Percentiles rank a stretch among this genome's conserved stretches.
These are phyloP conservation scores for Pseudoturritis turrita DNA, from an alignment of 345 rosid species.

Conservation along the genomic window DNA sequence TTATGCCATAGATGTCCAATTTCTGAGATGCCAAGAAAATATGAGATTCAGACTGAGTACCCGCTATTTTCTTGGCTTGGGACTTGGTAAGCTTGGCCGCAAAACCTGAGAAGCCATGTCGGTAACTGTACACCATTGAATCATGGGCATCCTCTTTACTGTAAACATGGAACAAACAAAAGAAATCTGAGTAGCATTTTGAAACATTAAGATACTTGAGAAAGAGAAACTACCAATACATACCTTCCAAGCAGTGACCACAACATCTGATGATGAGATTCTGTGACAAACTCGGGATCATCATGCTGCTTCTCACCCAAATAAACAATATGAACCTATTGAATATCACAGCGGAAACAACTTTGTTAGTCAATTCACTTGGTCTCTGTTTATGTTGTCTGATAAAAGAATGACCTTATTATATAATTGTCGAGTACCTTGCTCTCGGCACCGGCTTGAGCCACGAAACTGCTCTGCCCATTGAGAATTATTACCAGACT, in stretches of 20 bases:
- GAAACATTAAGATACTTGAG: no score
- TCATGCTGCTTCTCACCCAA: slow-evolving; percentile 36
- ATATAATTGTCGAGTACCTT: not conserved
- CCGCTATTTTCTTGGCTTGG: slow-evolving; percentile 37
- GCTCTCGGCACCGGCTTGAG: not conserved
- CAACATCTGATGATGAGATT: slow-evolving; percentile 33
- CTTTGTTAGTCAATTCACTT: not conserved
- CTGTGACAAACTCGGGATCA: slow-evolving; percentile 29
- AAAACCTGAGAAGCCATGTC: slow-evolving; percentile 48
- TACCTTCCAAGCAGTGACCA: slow-evolving; percentile 34
- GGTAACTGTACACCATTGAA: slow-evolving; percentile 44
- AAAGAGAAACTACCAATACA: no score
- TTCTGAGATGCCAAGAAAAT: not conserved
- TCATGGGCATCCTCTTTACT: slow-evolving; percentile 40
- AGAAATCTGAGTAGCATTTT: no score
- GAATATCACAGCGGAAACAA: not conserved
- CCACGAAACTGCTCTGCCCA: not conserved
- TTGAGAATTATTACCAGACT: not conserved
- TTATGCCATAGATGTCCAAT: not conserved
- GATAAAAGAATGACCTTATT: not conserved
- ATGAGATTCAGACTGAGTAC: slow-evolving; percentile 3
- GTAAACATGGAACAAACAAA: no score
- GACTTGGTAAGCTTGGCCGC: slow-evolving; percentile 45
- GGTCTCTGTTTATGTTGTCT: not conserved
- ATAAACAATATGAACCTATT: slow-evolving; percentile 37